Percentiles rank a stretch among this genome's conserved stretches.
Conservation (phyloP, 1,139 yeast species). For the Suhomyces terraborum region DNA sequence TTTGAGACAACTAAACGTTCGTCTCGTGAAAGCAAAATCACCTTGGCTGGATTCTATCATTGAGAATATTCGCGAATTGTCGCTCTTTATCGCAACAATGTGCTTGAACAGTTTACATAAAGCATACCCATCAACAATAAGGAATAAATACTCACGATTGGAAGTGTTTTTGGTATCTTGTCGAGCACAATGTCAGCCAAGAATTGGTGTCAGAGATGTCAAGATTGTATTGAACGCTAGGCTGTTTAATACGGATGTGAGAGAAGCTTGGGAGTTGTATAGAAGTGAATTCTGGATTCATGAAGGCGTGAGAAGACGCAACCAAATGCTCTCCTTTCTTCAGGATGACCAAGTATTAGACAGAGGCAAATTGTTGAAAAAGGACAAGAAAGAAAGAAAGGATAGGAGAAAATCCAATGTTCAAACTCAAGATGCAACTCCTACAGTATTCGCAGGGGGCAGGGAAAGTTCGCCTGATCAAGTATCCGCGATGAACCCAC, state of each 20-base stretch:
- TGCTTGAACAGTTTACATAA: slow-evolving; percentile 34
- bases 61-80: slow-evolving; percentile 46
- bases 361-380: slow-evolving; percentile 33
- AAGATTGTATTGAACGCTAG: slow-evolving; percentile 81
- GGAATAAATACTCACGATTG: slow-evolving; percentile 37
- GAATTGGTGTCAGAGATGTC: slow-evolving; percentile 51
- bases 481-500: slow-evolving; percentile 13
- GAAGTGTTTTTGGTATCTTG: slow-evolving; percentile 47
- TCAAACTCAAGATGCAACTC: slow-evolving; percentile 1
- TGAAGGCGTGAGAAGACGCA: slow-evolving; percentile 73
- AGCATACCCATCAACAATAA: slow-evolving; percentile 37
- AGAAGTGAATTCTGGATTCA: slow-evolving; percentile 91
- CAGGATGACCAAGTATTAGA: slow-evolving; percentile 19
- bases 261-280: slow-evolving; percentile 95
- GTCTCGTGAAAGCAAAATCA: slow-evolving; percentile 69
- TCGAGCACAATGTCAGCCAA: slow-evolving; percentile 50
- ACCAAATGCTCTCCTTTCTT: slow-evolving; percentile 41
- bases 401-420: slow-evolving; percentile 32
- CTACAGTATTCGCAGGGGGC: not conserved
- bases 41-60: slow-evolving; percentile 55
- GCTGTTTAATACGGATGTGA: slow-evolving; percentile 74
- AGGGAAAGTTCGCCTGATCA: slow-evolving; percentile 9
- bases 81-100: slow-evolving; percentile 35
- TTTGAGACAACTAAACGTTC: slow-evolving; percentile 74
- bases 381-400: slow-evolving; percentile 40